Base-by-base conservation (phyloP, 1,139 yeast species). In the Diutina rugosa region DNA sequence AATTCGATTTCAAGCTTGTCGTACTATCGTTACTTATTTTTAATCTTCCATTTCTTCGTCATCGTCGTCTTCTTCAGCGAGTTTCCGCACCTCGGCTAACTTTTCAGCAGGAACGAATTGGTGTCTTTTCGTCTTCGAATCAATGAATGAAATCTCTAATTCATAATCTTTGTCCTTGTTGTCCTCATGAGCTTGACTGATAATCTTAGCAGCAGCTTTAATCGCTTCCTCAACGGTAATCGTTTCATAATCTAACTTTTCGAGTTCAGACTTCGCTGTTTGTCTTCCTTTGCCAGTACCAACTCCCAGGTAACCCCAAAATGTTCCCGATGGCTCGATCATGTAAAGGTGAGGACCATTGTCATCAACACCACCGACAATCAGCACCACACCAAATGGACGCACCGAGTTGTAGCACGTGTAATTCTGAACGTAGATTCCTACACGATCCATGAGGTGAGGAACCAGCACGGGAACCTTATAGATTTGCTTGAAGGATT, bases 221-320 rank as follows among this genome's bases (percentile, higher is more conserved):
- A 93, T 87, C 4, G 96, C 99, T 32, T 91, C 96, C 62, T 73
- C 79, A 9, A 85, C 88, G 2, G 85, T 74, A 62, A 95, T 73
- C 61, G 79, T 80, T 57, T 83, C 86, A 60, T 83, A 76, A 62
- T 90, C 87, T 63, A 95, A 77, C 70, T 93, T 95, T 71, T 95
- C 99, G 64, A 95, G 79, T 72, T 95, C 99, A 26, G 93, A 87
- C 72, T 90, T 91, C 58, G 99, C 99, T 30, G 90, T 82, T 72
- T 93, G 99, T 70, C 98, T 84, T 54, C 99, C 99, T 70, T 93
- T 95, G 60, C 99, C 99, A 5, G 97, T 84, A 45, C 99, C 99
- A 55, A 97, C 96, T 58, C 97, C 99, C 57, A 81, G 80, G 72
- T 93, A 95, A 54, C 99, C 99, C 98, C 99, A 93, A 67, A 85